These are phyloP conservation scores for Backusella westeae DNA, from an alignment of 192 early-diverging fungal genomes.

Conservation along the genomic window DNA sequence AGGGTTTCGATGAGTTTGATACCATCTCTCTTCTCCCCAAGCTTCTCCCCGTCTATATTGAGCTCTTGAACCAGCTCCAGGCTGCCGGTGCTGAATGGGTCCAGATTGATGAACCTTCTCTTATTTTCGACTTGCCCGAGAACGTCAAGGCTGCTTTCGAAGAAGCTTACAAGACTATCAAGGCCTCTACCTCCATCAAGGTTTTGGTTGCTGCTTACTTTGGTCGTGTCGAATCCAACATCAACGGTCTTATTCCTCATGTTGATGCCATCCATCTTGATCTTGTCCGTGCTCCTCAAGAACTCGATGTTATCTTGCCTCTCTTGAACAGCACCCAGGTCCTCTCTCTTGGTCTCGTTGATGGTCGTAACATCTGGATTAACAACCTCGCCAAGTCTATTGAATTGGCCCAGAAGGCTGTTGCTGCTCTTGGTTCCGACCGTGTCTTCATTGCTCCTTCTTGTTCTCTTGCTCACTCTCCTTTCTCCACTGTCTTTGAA, in stretches of 20 bases:
- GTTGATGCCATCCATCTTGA: constrained; percentile 90
- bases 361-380: constrained; percentile 99
- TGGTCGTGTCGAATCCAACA: constrained; percentile 76
- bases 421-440: constrained; percentile 64
- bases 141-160: constrained; percentile 52
- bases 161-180: constrained; percentile 63
- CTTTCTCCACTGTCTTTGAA: constrained; percentile 81
- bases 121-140: constrained; percentile 60
- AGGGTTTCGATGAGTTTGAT: constrained; percentile 63
- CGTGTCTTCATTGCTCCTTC: constrained; percentile 85
- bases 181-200: constrained; percentile 55
- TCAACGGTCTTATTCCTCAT: constrained; percentile 70
- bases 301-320: constrained; percentile 72
- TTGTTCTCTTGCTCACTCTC: constrained; percentile 91
- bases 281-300: constrained; percentile 79
- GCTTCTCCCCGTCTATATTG: constrained; percentile 80
- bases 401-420: constrained; percentile 60
- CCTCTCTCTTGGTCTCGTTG: constrained; percentile 91
- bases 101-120: constrained; percentile 84
- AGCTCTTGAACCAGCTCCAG: constrained; percentile 72
- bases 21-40: constrained; percentile 70
- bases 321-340: constrained; percentile 56
- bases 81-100: constrained; percentile 78
- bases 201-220: constrained; percentile 93
- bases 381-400: constrained; percentile 78